Base-by-base conservation (phyloP, 495 filamentous ascomycete species). In the Cercophora newfieldiana region DNA sequence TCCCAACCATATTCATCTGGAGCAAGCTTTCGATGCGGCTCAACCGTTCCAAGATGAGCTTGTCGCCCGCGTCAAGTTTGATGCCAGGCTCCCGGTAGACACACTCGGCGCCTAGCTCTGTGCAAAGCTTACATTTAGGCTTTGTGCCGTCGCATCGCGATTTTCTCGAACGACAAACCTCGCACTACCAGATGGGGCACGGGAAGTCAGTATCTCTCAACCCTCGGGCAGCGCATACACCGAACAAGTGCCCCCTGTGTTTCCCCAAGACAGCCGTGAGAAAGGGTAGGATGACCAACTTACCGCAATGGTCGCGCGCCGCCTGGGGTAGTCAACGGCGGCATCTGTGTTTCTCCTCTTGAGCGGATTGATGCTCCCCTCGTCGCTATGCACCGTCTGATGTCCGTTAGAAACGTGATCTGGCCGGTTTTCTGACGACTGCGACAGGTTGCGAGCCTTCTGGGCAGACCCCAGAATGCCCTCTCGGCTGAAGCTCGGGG, bases 51-150 rank as follows among this genome's bases (percentile, higher is more conserved):
- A 94, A 80, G 64, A 94, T 94, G 48, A 93, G 84, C 73, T 92
- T 93, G 76, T 93, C 91, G 62, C 91, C 91, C 29, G 91, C 90
- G 75, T 93, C 91, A 28, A 93, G 87, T 75, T 94, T 94, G 78
- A 93, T 93, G 4, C 91, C 91, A 18, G 91, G 91, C 75, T 94
- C 91, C 53, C 91, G 85, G 72, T 94, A 94, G 64, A 92, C 84
- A 74, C 91, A 94, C 65, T 93, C 91, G 18, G 89, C 91, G 66
- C 91, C 89, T 48, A 94, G 81, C 73, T 93, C 91, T 18, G 88
- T 88, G 76, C 91, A 94, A 19, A 94, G 87, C 75, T 90, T 88
- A 74, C 91, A 94, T 75, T 91, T 92, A 16, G 91, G 91, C 64
- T 91, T 88, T 7, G 84, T 89, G n/a, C 91, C 91, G 72, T 93